phyloP scores from a whole-genome alignment of 208 protist species.

The Kentomonas sorsogonicus region DNA sequence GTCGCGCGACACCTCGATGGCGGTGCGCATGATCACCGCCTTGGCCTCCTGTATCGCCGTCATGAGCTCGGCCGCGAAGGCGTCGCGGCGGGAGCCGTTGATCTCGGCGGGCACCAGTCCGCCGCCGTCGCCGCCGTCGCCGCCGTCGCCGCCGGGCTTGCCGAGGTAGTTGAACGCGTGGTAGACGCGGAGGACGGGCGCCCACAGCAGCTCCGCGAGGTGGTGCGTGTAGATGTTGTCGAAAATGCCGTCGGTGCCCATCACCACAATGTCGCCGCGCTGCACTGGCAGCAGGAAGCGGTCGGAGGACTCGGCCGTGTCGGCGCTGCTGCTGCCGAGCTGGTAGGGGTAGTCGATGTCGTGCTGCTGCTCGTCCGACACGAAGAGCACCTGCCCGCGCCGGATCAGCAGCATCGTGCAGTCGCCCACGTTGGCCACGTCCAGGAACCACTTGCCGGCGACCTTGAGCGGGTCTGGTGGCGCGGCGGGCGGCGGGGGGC shows the following conservation, averaged over 20 bases:
- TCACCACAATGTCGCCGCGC: constrained; percentile 50
- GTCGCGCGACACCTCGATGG: constrained; percentile 30
- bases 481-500: background rate
- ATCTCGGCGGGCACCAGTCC: background rate
- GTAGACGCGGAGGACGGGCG: constrained; percentile 22
- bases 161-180: constrained; percentile 22
- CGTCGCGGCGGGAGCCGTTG: constrained; percentile 18
- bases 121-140: constrained; percentile 19
- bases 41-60: constrained; percentile 24
- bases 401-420: constrained; percentile 55
- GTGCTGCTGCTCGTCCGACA: constrained; percentile 53
- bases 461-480: constrained; percentile 7
- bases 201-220: constrained; percentile 40
- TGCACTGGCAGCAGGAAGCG: constrained; percentile 40
- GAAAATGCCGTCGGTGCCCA: constrained; percentile 70
- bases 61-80: constrained; percentile 41
- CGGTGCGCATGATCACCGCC: constrained; percentile 32
- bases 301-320: constrained; percentile 36
- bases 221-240: constrained; percentile 56
- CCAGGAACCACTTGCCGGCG: constrained; percentile 34
- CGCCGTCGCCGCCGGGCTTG: constrained; percentile 19
- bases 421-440: constrained; percentile 61
- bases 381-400: constrained; percentile 32
- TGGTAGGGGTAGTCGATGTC: constrained; percentile 66
- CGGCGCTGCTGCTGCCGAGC: constrained; percentile 49